Evolutionary conservation across 1,284 basidiomycete genomes (phyloP), one percentile per base, ranked within the genome.

Genomic region (Athelia sp.): DNA sequence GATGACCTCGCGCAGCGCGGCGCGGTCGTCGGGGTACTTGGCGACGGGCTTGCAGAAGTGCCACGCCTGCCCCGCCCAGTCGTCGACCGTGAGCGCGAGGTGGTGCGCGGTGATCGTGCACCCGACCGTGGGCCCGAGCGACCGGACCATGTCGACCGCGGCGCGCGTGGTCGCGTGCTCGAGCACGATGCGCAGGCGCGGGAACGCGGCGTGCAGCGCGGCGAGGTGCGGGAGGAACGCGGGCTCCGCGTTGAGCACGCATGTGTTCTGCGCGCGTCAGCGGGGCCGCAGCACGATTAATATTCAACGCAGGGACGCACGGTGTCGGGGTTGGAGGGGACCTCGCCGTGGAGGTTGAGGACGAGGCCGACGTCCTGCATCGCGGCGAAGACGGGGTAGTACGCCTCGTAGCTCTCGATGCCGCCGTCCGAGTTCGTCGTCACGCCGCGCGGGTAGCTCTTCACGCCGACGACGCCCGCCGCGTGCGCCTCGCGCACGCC

Each of bases 41-140:
- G 97, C 96, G 19, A 99, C 90, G 0, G 97, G 97, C 70, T 99
- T 99, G 78, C 97, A 99, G 67, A 91, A 99, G 65, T 98, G 84
- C 78, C 92, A 92, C 0, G 92, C 84, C 68, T 98, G 94, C 4
- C 95, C 93, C 1, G 95, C 95, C 86, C 96, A 98, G 61, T 97
- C 91, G 68, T 99, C 97, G 8, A 99, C 93, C 1, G 91, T 96
- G 50, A 99, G 78, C 35, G 83, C 85, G 34, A 99, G 82, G 66
- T 99, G 97, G 70, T 99, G 97, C 0, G 95, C 89, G 2, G 97
- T 99, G 69, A 99, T 98, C 4, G 91, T 93, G 69, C 97, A 99
- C 11, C 84, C 96, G 23, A 99, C 96, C 32, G 93, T 98, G 40
- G 78, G 72, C 0, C 92, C 92, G 24, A 94, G 86, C 40, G 80